Evolutionary conservation across 2,329 filamentous ascomycete species (phyloP), one percentile per base, ranked within the genome.

Genomic region (Hypoxylon sp.): DNA sequence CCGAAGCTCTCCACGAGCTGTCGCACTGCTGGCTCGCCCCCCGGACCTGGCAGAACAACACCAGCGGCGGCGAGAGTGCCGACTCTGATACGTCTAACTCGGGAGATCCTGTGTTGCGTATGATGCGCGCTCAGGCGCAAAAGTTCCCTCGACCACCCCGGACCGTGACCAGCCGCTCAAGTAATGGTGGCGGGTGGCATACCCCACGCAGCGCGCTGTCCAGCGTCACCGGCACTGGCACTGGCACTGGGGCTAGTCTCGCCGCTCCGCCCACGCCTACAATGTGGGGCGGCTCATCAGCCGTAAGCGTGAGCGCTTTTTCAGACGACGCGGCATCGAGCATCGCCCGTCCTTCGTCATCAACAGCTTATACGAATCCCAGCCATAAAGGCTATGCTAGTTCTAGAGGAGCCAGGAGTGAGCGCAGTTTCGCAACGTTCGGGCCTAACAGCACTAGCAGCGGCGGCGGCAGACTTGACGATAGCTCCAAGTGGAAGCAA

Each of bases 1-100:
- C 61, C 12, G 81, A 84, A 61, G 80, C 80, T 0, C 71, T 77
- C 7, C 84, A 86, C 65, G 81, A 84, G 71, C 77, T 82, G 16
- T 85, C 83, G 2, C 80, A 87, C 69, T 87, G 85, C 75, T 87
- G 85, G 84, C 63, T 76, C 0, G 79, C 79, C 9, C 78, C 79
- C 2, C 78, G 73, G n/a, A 75, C 72, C 4, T 84, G 83, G 82
- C 69, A 73, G 24, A 70, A 63, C 42, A 64, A 44, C 16, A 14
- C 38, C n/a, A 70, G 67, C 49, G 67, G 56, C 14, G 42, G 45
- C 18, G 70, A 72, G 18, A 65, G 67, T 44, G 68, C 51, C 33
- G 73, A 70, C 33, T 72, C 71, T 3, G 71, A 73, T 26, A 64
- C 64, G 1, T 71, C 70, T 0, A 62, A 57, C 18, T 44, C 64